A percentile compares a stretch with the other conserved stretches of the same genome.
Conservation (phyloP, 768 basidiomycete genomes). For the Pleurotus djamor region DNA sequence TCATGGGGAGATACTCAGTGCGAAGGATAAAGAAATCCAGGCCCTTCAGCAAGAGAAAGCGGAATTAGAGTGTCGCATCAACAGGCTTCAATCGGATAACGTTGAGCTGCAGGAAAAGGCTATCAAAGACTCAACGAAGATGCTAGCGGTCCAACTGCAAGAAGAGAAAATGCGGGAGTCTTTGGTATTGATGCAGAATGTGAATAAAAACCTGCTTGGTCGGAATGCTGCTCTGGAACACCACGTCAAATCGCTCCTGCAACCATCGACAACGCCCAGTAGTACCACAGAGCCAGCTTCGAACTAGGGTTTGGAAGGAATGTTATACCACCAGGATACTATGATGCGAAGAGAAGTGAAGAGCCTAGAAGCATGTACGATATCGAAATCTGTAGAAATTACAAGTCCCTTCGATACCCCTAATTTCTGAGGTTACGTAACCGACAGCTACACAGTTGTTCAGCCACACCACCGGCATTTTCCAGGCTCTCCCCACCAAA, state of each 20-base stretch:
- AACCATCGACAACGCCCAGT: no score
- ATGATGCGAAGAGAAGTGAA: not conserved
- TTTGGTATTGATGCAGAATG: not conserved
- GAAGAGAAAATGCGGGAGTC: not conserved
- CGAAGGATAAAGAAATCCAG: no score
- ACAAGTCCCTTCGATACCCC: not conserved
- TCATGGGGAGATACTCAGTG: no score
- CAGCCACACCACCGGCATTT: conserved; percentile 1
- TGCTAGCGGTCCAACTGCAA: no score
- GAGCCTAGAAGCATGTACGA: not conserved
- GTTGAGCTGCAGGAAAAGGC: no score
- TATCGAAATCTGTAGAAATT: not conserved
- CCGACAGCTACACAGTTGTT: conserved; percentile 1
- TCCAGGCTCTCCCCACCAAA: not conserved
- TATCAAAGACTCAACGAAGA: no score
- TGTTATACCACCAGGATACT: not conserved
- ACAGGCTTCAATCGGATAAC: no score
- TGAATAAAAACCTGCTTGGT: not conserved
- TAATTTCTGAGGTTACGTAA: not conserved
- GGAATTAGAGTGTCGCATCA: no score
- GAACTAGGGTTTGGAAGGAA: no score
- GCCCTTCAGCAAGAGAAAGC: no score
- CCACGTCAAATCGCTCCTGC: not conserved
- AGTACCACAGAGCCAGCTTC: not conserved
- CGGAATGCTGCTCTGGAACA: not conserved